Evolutionary conservation across 1,284 basidiomycete species (phyloP), one percentile per base, ranked within the genome.

Genomic region (Cryptococcus deneoformans): DNA sequence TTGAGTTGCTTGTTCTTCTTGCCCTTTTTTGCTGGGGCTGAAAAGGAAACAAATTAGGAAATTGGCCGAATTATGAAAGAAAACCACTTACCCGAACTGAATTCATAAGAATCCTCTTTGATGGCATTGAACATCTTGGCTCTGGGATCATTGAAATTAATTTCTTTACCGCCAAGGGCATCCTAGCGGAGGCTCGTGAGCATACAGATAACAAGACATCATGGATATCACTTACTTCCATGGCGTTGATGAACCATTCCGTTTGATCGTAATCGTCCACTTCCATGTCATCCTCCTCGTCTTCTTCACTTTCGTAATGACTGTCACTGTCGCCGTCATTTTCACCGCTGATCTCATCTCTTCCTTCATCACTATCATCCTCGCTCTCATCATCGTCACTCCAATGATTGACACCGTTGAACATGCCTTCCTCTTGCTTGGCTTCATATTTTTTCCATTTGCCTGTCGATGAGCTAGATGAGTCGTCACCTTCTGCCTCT

Each of bases 61-160:
- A n/a, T 38, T 50, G 12, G 36, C 4, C 38, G n/a, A n/a, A 12
- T 24, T 24, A 46, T 14, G 29, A 4, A 29, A 29, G 29, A 29
- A 29, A 29, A 29, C 20, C 4, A 66, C 74, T 57, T 57, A 75
- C 73, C 59, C 2, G 69, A 58, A 8, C 66, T 70, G 52, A 71
- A 71, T 34, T 79, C 75, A 12, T 84, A 85, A 46, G 83, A 74
- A 3, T 87, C 88, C 60, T 85, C 78, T 34, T 80, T 80, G 39
- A 90, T 81, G 0, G 87, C 81, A 29, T 79, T 79, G 81, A 89
- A 89, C 48, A 80, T 76, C 35, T 86, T 87, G 55, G 79, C 75
- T 65, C 85, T 86, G 34, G 82, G 80, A 55, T 83, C 77, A 57
- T n/a, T 80, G 57, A 49, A 81, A 66, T 12, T 77, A 72, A 50